Percentiles rank a stretch among this genome's conserved stretches.
Conservation (phyloP, 371 early-diverging fungal genomes). For the Mortierella sp. region DNA sequence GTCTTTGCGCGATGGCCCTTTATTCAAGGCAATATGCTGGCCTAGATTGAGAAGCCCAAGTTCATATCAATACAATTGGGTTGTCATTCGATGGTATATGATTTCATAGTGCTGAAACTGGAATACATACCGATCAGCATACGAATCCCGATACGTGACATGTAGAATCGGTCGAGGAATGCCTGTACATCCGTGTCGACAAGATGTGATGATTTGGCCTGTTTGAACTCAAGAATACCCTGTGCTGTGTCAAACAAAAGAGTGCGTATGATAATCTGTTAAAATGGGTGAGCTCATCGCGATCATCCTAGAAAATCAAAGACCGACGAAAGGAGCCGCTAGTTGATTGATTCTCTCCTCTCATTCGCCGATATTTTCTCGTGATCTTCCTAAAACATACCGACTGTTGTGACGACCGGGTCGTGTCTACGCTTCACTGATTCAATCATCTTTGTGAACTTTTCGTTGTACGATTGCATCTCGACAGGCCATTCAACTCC, state of each 20-base stretch:
- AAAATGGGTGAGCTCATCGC: not conserved
- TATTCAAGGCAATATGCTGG: slow-evolving; percentile 83
- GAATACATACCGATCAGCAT: slow-evolving; percentile 86
- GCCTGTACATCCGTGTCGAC: slow-evolving; percentile 90
- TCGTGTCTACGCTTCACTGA: slow-evolving; percentile 94
- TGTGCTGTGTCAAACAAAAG: slow-evolving; percentile 69
- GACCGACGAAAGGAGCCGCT: slow-evolving; percentile 13
- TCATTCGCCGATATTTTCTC: not conserved
- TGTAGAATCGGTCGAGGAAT: slow-evolving; percentile 97
- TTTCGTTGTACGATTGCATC: slow-evolving; percentile 80
- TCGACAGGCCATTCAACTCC: slow-evolving; percentile 77
- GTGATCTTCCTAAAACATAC: slow-evolving; percentile 55
- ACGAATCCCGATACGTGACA: slow-evolving; percentile 97
- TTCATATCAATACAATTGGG: not conserved
- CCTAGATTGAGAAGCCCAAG: slow-evolving; percentile 54
- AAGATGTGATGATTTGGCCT: slow-evolving; percentile 64
- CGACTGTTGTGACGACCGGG: slow-evolving; percentile 92
- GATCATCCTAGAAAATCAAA: slow-evolving; percentile 30
- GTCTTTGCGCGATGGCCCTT: slow-evolving; percentile 71
- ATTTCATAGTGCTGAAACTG: not conserved
- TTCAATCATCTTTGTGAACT: slow-evolving; percentile 89
- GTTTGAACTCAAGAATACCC: slow-evolving; percentile 94
- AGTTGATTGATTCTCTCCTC: not conserved
- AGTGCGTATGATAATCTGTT: not conserved
- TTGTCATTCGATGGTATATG: not conserved